Evolutionary conservation across 2,329 filamentous ascomycete genomes (phyloP), one percentile per base, ranked within the genome.

Genomic region (Fusarium metavorans): DNA sequence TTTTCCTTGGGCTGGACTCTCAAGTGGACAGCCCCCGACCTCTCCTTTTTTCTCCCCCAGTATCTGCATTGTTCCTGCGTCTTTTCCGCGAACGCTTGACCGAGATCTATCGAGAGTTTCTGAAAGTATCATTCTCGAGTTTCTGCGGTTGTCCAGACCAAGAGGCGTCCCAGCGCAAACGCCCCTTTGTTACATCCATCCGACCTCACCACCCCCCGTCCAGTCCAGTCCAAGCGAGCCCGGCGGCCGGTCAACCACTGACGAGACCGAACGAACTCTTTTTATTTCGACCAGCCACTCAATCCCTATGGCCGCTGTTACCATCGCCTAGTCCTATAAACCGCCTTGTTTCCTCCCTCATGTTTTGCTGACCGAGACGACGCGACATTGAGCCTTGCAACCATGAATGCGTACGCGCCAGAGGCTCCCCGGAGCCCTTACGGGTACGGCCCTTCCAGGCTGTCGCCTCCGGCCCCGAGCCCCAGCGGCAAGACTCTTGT

Each of bases 401-500:
- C 50, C 72, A 86, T 87, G 85, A 86, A 85, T 74, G 82, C 81
- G 64, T 83, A 83, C 76, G 78, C 80, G 67, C 79, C 79, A 66
- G 79, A 81, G 71, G 78, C 30, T 32, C 30, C 30, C 8, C 30
- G 79, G 72, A 76, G 77, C 70, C 80, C 79, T 48, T 83, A 83
- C 73, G 83, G 82, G 77, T 83, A 83, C 68, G 81, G 80, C 68
- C 72, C 66, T 41, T 77, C 78, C 72, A 73, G 81, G 71, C 71
- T 81, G 57, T 79, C 82, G 41, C 79, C 81, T 25, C 80, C 81
- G 71, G 79, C 75, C 79, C 79, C 82, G 62, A 80, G 78, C 61
- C 85, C 85, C 43, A 86, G 82, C 52, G 84, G 84, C 61, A 89
- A 87, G 76, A 84, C 84, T 23, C 83, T 92, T 67, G 84, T 90